Base-by-base conservation (phyloP, 768 basidiomycete genomes). In the Leccinum rimulosum region DNA sequence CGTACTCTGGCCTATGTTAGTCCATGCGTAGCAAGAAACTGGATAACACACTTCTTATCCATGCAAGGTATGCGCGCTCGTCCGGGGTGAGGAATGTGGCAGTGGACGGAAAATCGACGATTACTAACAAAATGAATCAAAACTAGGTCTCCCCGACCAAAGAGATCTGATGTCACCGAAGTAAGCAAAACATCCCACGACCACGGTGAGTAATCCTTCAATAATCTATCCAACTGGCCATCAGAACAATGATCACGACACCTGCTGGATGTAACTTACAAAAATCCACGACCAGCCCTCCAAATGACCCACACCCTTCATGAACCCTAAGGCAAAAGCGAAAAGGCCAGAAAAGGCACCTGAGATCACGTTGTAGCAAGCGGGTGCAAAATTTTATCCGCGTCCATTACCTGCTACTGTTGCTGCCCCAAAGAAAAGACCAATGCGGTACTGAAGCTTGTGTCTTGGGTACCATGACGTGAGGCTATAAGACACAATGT, bases 271-370 rank as follows among this genome's bases (percentile, higher is more conserved):
- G 2, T 2, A 9, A 68, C 81, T 45, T 62, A 85, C 83, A 57
- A 87, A 88, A 51, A 87, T 86, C 86, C 86, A 87, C 0, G 82
- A 82, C 86, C 86, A 88, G 11, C 83, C 85, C 17, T 77, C 64
- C 17, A 82, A 66, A 2, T 81, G 79, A 3, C 64, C 71, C 0
- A 69, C 70, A 0, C 81, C 82, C 28, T 71, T 67, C 83, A 87
- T 82, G 54, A 81, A 80, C 40, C 77, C 75, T 30, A 86, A 82
- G 0, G 68, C 84, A 67, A 76, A 85, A 0, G 85, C 85, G 15
- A 87, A 63, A 6, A 86, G 68, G 0, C 85, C 85, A 1, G 84
- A 82, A 66, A 87, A 85, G 4, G 84, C 85, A 7, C 76, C 77
- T 67, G 48, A 14, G 17, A n/a, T 35, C 33, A 33, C 14, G 12